These are phyloP conservation scores for Cotoneaster glaucophyllus DNA, from an alignment of 306 rosid genomes.

Conservation along the genomic window DNA sequence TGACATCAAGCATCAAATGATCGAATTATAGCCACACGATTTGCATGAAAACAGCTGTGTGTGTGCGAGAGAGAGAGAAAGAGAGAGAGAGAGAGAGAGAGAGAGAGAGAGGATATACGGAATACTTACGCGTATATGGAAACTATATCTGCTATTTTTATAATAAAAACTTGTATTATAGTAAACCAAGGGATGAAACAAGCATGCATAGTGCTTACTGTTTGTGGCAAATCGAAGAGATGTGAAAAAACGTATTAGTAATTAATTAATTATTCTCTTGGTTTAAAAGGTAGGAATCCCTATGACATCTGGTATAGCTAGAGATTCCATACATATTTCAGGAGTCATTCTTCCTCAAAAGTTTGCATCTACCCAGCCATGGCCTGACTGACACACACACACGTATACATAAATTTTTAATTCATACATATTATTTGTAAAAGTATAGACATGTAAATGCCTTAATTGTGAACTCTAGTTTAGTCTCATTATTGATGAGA, in stretches of 20 bases:
- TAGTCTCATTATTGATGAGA: too few relatives aligned
- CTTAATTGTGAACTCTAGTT: neutral
- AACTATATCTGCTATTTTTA: neutral
- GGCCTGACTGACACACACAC: neutral
- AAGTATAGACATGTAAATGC: neutral
- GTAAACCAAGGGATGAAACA: neutral
- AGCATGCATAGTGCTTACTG: neutral
- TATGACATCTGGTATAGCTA: neutral
- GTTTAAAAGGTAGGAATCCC: neutral
- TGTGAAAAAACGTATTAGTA: neutral
- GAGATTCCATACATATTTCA: neutral
- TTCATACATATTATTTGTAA: too few relatives aligned
- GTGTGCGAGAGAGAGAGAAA: neutral
- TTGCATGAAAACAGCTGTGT: constrained; percentile 4
- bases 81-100: neutral
- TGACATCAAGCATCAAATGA: neutral
- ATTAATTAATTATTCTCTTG: neutral
- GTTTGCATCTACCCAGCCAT: neutral
- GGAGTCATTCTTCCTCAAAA: neutral
- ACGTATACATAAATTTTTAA: too few relatives aligned
- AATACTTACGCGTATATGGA: neutral
- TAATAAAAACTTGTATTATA: neutral
- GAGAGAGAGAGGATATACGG: neutral
- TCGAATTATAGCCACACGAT: constrained; percentile 3
- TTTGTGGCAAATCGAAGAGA: neutral